Evolutionary conservation across 2,329 filamentous ascomycete genomes (phyloP), one percentile per base, ranked within the genome.

Genomic region (Raffaelea arxii): DNA sequence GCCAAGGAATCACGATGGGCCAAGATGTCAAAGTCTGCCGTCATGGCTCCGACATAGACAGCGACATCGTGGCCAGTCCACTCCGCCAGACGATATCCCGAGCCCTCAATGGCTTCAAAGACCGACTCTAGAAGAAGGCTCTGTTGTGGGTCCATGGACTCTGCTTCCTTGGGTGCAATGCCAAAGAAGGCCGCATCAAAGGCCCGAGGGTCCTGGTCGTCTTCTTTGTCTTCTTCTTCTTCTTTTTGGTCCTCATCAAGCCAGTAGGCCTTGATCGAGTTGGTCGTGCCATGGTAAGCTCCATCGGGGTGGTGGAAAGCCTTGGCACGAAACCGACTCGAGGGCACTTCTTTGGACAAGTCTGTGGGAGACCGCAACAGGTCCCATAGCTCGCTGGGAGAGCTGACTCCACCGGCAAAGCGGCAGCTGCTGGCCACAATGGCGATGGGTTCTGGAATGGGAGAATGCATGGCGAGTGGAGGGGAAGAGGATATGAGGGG

Each of bases 151-250:
- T 64, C 62, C 27, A 67, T 62, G 14, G 60, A 57, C 47, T 62
- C 61, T 21, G 64, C 63, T 47, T 67, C 64, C n/a, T 58, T 61
- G 3, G 61, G 61, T 0, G 60, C 58, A 49, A 67, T 65, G 38
- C 60, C 61, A 54, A 67, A 63, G 53, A 71, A 70, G 4, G 58
- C 55, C 4, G 63, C 54, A 10, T 66, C 62, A 32, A 65, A 64
- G 25, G 53, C 49, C 3, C 58, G 54, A 6, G 58, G 53, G 14
- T 36, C 32, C 19, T 36, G 14, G 7, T 36, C 32, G 32, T n/a
- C n/a, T n/a, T n/a, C n/a, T n/a, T n/a, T n/a, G n/a, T n/a, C n/a
- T n/a, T n/a, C n/a, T n/a, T n/a, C n/a, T n/a, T n/a, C n/a, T n/a
- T n/a, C n/a, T n/a, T n/a, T n/a, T n/a, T n/a, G 5, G 30, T 63